Base-by-base conservation (phyloP, 1,139 yeast species). In the Zygoascus sp. region DNA sequence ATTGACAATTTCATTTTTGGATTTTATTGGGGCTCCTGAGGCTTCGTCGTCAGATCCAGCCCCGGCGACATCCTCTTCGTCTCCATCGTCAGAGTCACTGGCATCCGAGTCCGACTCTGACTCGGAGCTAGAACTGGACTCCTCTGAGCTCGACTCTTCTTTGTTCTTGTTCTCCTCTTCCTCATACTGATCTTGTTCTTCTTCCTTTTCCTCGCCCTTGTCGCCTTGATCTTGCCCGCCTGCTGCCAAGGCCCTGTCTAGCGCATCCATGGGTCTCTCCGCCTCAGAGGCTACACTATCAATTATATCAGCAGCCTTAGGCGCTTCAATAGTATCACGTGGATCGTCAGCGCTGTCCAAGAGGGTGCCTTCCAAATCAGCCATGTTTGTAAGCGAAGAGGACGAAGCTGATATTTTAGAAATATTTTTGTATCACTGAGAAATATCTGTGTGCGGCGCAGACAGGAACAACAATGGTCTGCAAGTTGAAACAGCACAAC, bases 1-100 rank as follows among this genome's bases (percentile, higher is more conserved):
- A 47, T 87, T 87, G 0, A 68, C 55, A 1, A 81, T 64, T 62
- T 92, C 98, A 60, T 92, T 84, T 51, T 79, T 81, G 0, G 97
- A 88, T 39, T 72, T 66, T 17, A 90, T 83, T 0, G 96, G 95
- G 1, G 76, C 80, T 1, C 68, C 74, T 0, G 71, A 78, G 36
- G 53, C 54, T 32, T 53, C 55, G 46, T 54, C 52, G 46, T 54
- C 51, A n/a, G 53, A 51, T 44, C 63, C 57, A 45, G 54, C 53
- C 46, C 53, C 56, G 32, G 47, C 54, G 46, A 46, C 46, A 46
- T 50, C 40, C 20, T 45, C 40, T 42, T 58, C 51, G 41, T 50
- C 44, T 10, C 43, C 50, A 25, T 40, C 50, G 13, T 48, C 52
- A 30, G 53, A 41, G 20, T 49, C 50, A 25, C 47, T 56, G 11